Percentiles rank a stretch among this genome's conserved stretches.
Evolutionary conservation across 495 filamentous ascomycete genomes (phyloP).

Genomic region (Oleoguttula mirabilis): DNA sequence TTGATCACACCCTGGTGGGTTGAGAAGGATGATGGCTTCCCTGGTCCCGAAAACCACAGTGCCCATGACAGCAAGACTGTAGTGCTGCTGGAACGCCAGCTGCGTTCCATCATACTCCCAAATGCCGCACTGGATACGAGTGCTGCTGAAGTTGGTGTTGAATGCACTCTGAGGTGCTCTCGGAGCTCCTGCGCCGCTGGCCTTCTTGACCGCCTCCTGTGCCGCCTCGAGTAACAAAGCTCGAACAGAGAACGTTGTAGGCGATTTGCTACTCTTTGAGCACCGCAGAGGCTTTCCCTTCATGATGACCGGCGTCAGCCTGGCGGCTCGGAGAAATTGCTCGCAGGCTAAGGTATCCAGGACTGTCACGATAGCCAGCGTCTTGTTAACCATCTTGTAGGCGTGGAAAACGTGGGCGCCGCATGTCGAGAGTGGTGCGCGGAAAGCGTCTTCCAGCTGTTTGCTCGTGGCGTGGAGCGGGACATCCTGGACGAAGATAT

Average conservation of each 20-base stretch:
- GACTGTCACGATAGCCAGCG: slow-evolving; percentile 18
- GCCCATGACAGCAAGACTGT: slow-evolving; percentile 5
- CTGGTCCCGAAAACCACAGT: slow-evolving; percentile 17
- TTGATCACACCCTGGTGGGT: neutral
- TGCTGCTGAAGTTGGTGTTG: neutral
- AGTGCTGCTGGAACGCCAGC: slow-evolving; percentile 17
- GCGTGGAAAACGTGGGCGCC: slow-evolving; percentile 11
- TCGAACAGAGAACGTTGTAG: neutral
- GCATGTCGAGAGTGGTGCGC: slow-evolving; percentile 9
- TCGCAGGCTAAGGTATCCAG: slow-evolving; percentile 4
- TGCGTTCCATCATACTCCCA: slow-evolving; percentile 15
- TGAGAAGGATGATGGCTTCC: slow-evolving; percentile 14
- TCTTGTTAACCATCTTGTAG: slow-evolving; percentile 15
- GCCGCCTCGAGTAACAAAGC: neutral
- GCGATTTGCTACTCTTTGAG: too few relatives aligned
- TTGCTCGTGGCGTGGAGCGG: slow-evolving; percentile 14
- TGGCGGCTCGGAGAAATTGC: slow-evolving; percentile 13
- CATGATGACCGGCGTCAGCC: neutral
- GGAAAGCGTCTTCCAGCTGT: slow-evolving; percentile 16
- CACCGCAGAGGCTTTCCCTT: too few relatives aligned
- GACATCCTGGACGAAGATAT: slow-evolving; percentile 24
- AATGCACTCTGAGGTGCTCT: neutral
- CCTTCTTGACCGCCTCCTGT: neutral
- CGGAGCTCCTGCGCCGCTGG: too few relatives aligned
- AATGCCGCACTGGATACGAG: slow-evolving; percentile 11